Evolutionary conservation across 305 asterid species (phyloP).

Genomic region (Caryopteris hybrid): DNA sequence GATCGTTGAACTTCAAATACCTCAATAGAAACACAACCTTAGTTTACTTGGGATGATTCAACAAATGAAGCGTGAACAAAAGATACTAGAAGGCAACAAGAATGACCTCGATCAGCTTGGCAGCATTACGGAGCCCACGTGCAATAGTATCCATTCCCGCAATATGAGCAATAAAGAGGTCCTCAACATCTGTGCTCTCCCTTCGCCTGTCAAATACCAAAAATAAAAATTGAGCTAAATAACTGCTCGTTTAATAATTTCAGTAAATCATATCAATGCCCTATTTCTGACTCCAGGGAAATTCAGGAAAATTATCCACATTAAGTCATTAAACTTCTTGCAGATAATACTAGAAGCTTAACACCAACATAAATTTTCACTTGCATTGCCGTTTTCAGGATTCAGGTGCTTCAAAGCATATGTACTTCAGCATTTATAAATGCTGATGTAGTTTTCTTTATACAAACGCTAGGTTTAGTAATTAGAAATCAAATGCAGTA

Average conservation of each 20-base stretch:
- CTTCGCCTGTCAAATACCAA: slow-evolving; percentile 53
- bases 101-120: slow-evolving; percentile 69
- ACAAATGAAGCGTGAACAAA: neutral
- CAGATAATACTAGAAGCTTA: neutral
- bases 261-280: neutral
- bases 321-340: neutral
- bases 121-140: slow-evolving; percentile 93
- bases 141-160: slow-evolving; percentile 98
- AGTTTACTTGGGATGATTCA: neutral
- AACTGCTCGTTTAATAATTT: neutral
- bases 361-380: neutral
- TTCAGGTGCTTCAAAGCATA: no score
- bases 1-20: no score
- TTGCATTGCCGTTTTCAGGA: neutral
- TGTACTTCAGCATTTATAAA: no score
- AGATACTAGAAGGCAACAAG: neutral
- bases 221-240: neutral
- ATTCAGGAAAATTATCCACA: neutral
- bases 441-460: neutral
- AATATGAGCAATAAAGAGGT: slow-evolving; percentile 82
- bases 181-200: slow-evolving; percentile 97
- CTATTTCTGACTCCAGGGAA: neutral
- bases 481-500: no score
- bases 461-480: no score
- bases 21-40: no score